Evolutionary conservation across 495 filamentous ascomycete species (phyloP).

Genomic region (Penicillium coffeae): DNA sequence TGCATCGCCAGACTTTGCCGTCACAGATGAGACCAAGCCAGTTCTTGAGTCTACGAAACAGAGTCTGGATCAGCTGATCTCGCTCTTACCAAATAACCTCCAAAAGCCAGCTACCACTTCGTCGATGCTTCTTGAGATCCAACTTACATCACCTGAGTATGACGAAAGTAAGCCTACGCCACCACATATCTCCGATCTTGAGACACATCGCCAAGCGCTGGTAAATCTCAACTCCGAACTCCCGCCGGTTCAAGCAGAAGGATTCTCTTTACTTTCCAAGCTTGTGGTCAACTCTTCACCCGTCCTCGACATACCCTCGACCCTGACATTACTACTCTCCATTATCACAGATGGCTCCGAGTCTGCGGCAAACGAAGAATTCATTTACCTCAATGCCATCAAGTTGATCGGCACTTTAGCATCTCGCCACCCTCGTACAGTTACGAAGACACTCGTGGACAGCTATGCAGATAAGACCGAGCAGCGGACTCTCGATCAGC

Average conservation of each 20-base stretch:
- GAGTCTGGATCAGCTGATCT: slow-evolving; percentile 43
- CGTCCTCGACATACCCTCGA: slow-evolving; percentile 66
- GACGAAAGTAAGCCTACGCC: slow-evolving; percentile 34
- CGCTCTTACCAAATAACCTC: slow-evolving; percentile 30
- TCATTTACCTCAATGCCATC: slow-evolving; percentile 68
- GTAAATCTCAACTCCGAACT: slow-evolving; percentile 72
- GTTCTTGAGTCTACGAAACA: slow-evolving; percentile 49
- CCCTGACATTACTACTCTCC: slow-evolving; percentile 61
- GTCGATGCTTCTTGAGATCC: slow-evolving; percentile 50
- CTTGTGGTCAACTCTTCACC: slow-evolving; percentile 60
- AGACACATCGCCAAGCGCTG: slow-evolving; percentile 67
- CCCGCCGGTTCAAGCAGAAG: slow-evolving; percentile 73
- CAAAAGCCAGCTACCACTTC: slow-evolving; percentile 50
- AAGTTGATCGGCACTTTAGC: slow-evolving; percentile 65
- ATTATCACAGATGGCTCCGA: slow-evolving; percentile 55
- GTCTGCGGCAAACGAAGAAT: slow-evolving; percentile 55
- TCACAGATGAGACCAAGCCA: slow-evolving; percentile 40
- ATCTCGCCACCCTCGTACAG: slow-evolving; percentile 60
- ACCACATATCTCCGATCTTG: slow-evolving; percentile 57
- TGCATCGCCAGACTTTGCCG: slow-evolving; percentile 58
- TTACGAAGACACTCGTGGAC: slow-evolving; percentile 62
- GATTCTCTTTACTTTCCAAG: slow-evolving; percentile 63
- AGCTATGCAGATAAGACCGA: slow-evolving; percentile 64
- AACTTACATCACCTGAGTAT: slow-evolving; percentile 53
- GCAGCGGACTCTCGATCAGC: slow-evolving; percentile 55